Base-by-base conservation (phyloP, 139 green algal genomes). In the Chlamydomonas incerta region DNA sequence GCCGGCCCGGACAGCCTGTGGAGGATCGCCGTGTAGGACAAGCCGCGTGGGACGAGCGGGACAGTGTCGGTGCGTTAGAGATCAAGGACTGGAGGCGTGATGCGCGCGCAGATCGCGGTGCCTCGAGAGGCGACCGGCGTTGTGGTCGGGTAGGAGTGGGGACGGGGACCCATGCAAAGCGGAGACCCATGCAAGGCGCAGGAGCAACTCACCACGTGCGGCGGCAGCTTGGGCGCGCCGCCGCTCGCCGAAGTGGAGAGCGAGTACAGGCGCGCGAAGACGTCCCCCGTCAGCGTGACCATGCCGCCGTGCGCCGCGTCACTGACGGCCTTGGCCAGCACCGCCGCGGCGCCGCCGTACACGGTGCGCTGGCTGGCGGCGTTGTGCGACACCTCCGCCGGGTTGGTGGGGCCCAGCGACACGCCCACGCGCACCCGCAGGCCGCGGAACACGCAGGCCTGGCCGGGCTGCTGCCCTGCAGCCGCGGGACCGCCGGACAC, bases 361-460 rank as follows among this genome's bases (percentile, higher is more conserved):
- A 85, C 79, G 46, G 58, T 85, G 26, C 83, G 65, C 46, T 63
- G 34, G 62, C 74, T 85, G 37, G 74, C 83, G 52, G 68, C n/a
- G 83, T 88, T 88, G 34, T 70, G 31, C 28, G 52, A 28, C 10
- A 85, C 60, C 74, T 68, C 55, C 0, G 60, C 72, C 20, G 31
- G 1, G 28, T 11, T 52, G 31, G 57, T 21, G 72, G 69, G 33
- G 0, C 83, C 83, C 20, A 33, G 46, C 5, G 72, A 57, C 15
- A 88, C 41, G 41, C 83, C 83, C 5, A 88, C 52, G 18, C 83
- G 83, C 24, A 88, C 83, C 1, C 83, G 83, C 20, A 88, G 62
- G n/a, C 83, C 83, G 8, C 41, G 41, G 41, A 50, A 50, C 6
- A 50, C 41, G 41, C 41, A 50, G 41, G 41, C 62, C 73, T 85